Evolutionary conservation across 768 basidiomycete species (phyloP).

Genomic region (Paxillus ammoniavirescens): DNA sequence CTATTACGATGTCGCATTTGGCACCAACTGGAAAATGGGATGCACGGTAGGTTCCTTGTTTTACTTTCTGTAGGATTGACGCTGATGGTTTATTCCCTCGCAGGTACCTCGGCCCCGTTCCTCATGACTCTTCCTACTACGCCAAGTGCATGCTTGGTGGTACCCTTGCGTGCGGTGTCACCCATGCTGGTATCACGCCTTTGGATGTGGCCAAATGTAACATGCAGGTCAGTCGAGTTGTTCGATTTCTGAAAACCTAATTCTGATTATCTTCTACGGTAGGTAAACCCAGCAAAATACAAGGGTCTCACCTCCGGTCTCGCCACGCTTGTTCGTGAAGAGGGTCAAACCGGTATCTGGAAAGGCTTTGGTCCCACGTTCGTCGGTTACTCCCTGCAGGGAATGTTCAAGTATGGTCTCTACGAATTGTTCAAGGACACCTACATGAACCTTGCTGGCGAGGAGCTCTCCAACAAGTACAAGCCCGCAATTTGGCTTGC

Average conservation of each 20-base stretch:
- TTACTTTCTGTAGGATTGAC: background rate
- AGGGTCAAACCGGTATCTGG: slow-evolving; percentile 85
- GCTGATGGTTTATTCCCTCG: slow-evolving; percentile 6
- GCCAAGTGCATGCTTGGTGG: slow-evolving; percentile 87
- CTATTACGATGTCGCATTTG: slow-evolving; percentile 49
- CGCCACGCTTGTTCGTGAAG: slow-evolving; percentile 68
- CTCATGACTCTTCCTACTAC: slow-evolving; percentile 76
- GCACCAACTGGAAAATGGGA: slow-evolving; percentile 66
- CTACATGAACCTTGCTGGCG: slow-evolving; percentile 88
- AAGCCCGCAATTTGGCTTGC: slow-evolving; percentile 91
- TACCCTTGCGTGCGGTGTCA: slow-evolving; percentile 82
- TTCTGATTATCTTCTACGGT: background rate
- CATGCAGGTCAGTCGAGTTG: slow-evolving; percentile 65
- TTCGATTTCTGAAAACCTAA: background rate
- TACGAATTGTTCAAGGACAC: slow-evolving; percentile 95
- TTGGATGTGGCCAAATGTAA: slow-evolving; percentile 90
- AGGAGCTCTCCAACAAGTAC: slow-evolving; percentile 76
- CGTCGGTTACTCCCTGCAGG: slow-evolving; percentile 92
- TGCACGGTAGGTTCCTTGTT: slow-evolving; percentile 48
- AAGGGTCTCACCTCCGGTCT: slow-evolving; percentile 62
- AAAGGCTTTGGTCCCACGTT: slow-evolving; percentile 94
- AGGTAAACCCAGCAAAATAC: slow-evolving; percentile 81
- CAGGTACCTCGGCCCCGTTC: slow-evolving; percentile 69
- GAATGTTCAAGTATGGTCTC: slow-evolving; percentile 98
- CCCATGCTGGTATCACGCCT: slow-evolving; percentile 85